phyloP scores from a whole-genome alignment of 1,284 basidiomycete species.

The Violaceomyces palustris region DNA sequence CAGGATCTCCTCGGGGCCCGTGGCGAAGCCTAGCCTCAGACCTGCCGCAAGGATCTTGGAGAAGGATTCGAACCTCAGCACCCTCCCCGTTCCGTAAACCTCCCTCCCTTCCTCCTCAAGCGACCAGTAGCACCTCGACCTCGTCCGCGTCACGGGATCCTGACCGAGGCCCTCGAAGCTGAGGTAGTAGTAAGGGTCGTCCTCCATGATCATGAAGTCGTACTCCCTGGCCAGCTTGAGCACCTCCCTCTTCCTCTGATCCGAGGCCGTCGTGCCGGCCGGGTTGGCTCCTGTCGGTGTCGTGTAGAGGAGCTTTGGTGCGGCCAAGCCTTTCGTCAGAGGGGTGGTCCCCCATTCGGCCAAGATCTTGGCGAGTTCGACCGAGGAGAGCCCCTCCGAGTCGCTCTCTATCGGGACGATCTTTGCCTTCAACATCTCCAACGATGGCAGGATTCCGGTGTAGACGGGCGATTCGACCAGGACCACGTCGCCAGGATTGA shows the following conservation, averaged over 20 bases:
- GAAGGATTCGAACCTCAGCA: constrained; percentile 55
- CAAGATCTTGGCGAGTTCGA: constrained; percentile 64
- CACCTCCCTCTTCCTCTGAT: constrained; percentile 69
- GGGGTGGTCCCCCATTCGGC: constrained; percentile 65
- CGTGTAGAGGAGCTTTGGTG: constrained; percentile 79
- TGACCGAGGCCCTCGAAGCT: constrained; percentile 35
- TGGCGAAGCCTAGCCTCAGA: constrained; percentile 66
- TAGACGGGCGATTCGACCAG: constrained; percentile 83
- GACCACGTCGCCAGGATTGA: constrained; percentile 75
- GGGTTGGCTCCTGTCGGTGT: constrained; percentile 57
- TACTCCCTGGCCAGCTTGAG: constrained; percentile 59
- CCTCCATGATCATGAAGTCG: constrained; percentile 36
- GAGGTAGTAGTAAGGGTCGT: constrained; percentile 47
- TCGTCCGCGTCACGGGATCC: constrained; percentile 28
- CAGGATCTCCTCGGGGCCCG: constrained; percentile 70
- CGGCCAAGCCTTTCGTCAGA: constrained; percentile 58
- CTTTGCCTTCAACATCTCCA: constrained; percentile 22
- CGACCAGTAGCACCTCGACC: constrained; percentile 41
- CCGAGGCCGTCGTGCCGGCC: constrained; percentile 46
- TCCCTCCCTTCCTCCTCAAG: constrained; percentile 34
- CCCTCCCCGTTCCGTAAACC: constrained; percentile 33
- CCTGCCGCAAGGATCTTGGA: constrained; percentile 62
- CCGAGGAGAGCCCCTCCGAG: constrained; percentile 66
- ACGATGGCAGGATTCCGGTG: constrained; percentile 55
- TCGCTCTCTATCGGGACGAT: constrained; percentile 68